These are phyloP conservation scores for Glycine soja DNA, from an alignment of 306 rosid species.

Conservation along the genomic window DNA sequence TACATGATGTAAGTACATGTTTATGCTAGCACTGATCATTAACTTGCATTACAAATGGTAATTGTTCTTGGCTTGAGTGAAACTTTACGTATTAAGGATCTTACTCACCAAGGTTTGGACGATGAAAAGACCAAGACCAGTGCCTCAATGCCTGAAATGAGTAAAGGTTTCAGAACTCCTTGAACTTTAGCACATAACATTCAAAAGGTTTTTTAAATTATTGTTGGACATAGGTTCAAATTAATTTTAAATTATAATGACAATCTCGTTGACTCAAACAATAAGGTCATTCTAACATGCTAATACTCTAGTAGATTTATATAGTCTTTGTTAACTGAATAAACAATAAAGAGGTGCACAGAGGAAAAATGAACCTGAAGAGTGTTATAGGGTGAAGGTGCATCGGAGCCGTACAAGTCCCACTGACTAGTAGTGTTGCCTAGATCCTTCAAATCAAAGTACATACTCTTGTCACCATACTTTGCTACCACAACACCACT, in stretches of 20 bases:
- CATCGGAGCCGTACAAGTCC: slow-evolving; percentile 99
- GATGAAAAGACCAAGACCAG: slow-evolving; percentile 98
- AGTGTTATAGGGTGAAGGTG: slow-evolving; percentile 93
- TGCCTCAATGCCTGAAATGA: slow-evolving; percentile 92
- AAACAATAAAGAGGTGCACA: not conserved
- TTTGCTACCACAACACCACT: slow-evolving; percentile 84
- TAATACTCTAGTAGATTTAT: not conserved
- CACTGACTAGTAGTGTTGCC: slow-evolving; percentile 97
- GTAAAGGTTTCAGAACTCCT: slow-evolving; percentile 20
- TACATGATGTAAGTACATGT: not conserved
- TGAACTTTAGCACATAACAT: slow-evolving; percentile 24
- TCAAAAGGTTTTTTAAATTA: slow-evolving; percentile 25
- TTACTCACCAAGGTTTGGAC: slow-evolving; percentile 89
- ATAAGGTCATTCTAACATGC: slow-evolving; percentile 21
- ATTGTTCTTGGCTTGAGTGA: slow-evolving; percentile 19
- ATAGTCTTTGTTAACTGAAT: not conserved
- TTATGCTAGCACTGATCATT: not conserved
- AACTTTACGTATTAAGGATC: slow-evolving; percentile 25
- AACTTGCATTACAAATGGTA: slow-evolving; percentile 22
- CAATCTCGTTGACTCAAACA: not conserved
- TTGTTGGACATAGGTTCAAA: slow-evolving; percentile 19
- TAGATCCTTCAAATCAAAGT: slow-evolving; percentile 90
- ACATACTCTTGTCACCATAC: slow-evolving; percentile 93
- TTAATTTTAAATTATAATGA: slow-evolving; percentile 6
- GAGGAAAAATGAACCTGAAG: slow-evolving; percentile 69